Conservation (phyloP, 192 early-diverging fungal genomes). For the Chytriomyces confervae region DNA sequence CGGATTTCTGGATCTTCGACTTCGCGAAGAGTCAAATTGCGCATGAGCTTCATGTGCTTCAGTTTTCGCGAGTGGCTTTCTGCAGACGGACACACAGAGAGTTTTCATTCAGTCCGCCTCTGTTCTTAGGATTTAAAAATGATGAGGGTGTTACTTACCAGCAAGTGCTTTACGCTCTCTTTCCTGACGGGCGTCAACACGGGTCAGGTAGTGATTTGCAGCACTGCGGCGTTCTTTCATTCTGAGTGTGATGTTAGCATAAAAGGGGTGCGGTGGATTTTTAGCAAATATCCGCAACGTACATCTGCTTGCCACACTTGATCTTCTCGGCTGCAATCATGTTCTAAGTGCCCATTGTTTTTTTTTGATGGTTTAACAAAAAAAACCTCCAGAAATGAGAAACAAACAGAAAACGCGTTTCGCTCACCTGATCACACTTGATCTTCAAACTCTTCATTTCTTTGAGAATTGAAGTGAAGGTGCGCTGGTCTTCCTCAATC, state of each 20-base stretch:
- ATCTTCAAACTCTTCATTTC: slow-evolving; percentile 41
- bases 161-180: slow-evolving; percentile 26
- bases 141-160: slow-evolving; percentile 13
- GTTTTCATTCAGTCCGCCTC: background rate
- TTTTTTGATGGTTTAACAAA: background rate
- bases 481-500: slow-evolving; percentile 36
- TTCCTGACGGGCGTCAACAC: slow-evolving; percentile 34
- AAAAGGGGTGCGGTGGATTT: background rate
- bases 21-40: slow-evolving; percentile 32
- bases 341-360: slow-evolving; percentile 16
- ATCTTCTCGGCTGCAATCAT: slow-evolving; percentile 38
- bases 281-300: background rate
- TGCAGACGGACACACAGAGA: background rate
- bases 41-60: slow-evolving; percentile 36
- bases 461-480: slow-evolving; percentile 33
- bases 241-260: background rate
- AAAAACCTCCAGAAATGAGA: background rate
- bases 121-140: background rate
- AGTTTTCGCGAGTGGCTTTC: slow-evolving; percentile 34
- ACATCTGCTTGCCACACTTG: slow-evolving; percentile 39
- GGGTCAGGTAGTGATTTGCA: slow-evolving; percentile 19
- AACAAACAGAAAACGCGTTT: background rate
- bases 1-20: slow-evolving; percentile 39
- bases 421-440: slow-evolving; percentile 29
- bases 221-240: slow-evolving; percentile 29